Evolutionary conservation across 2,329 filamentous ascomycete species (phyloP), one percentile per base, ranked within the genome.

Genomic region (Hymenoscyphus salicellus): DNA sequence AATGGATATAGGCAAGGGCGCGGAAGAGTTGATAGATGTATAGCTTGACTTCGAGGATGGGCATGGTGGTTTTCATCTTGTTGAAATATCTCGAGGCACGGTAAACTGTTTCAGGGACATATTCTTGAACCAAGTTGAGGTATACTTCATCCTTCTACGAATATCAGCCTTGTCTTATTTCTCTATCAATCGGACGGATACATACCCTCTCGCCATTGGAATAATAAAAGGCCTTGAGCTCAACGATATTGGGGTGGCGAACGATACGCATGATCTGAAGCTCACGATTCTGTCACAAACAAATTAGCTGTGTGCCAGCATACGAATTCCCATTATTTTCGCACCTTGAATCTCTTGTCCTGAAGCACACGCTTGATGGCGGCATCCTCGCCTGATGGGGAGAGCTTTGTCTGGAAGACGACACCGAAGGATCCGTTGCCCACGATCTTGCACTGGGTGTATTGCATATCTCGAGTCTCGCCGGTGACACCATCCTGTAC

Each of bases 11-110:
- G 75, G 95, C 95, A 72, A 99, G 85, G 41, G 95, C 96, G 73
- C 95, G 90, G 87, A 99, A 99, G 63, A 99, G 90, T 83, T 99
- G 95, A 82, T 99, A 99, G 77, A 94, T 99, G 84, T 98, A 99
- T 68, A 99, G 89, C 84, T 99, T 99, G 77, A 98, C 93, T 80
- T 99, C 95, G 73, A 99, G 87, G 73, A 94, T 97, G 17, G 95
- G 95, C 95, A 99, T 99, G 61, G 94, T 97, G 6, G 93, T 96
- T 88, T 98, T 99, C 89, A 98, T 90, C 84, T 99, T 99, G 85
- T 96, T 98, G 86, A 99, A 99, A 82, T 97, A 98, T 75, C 95
- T 89, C 69, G 95, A 98, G 55, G 95, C 95, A 75, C 95, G 89
- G 80, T 99, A 99, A 60, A 99, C 95, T 14, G 95, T 99, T 82